Percentiles rank a stretch among this genome's conserved stretches.
phyloP scores from a whole-genome alignment of 164 flowering plant species.

The Aristolochia californica region DNA sequence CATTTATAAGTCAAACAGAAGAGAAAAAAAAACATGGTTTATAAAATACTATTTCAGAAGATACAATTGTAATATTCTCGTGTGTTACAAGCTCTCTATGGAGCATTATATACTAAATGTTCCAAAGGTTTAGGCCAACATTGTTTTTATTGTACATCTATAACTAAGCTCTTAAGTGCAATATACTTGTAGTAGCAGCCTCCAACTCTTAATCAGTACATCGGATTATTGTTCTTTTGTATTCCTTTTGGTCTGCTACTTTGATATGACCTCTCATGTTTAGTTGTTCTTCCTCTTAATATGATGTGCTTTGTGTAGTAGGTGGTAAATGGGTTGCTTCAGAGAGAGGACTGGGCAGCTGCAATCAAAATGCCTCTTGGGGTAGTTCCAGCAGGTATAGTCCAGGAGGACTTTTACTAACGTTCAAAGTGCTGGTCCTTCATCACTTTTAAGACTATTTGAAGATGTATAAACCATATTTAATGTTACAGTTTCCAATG shows the following conservation, averaged over 20 bases:
- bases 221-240: not conserved
- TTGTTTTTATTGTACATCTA: too few species aligned
- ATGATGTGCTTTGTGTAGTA: conserved; percentile 43
- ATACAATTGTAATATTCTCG: too few species aligned
- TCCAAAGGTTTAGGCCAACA: too few species aligned
- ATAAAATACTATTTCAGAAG: too few species aligned
- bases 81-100: too few species aligned
- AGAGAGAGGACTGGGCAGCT: conserved; percentile 74
- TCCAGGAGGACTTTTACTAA: not conserved
- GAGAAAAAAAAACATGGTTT: too few species aligned
- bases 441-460: too few species aligned
- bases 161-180: too few species aligned
- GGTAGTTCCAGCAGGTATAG: conserved; percentile 68
- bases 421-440: not conserved
- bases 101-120: too few species aligned
- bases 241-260: not conserved
- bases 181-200: not conserved
- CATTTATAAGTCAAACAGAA: too few species aligned
- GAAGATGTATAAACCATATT: too few species aligned
- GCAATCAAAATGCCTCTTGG: conserved; percentile 91
- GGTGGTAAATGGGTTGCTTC: conserved; percentile 93
- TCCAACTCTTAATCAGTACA: not conserved
- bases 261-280: not conserved
- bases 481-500: too few species aligned
- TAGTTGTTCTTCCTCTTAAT: conserved; percentile 7